Percentiles rank a stretch among this genome's conserved stretches.
Conservation (phyloP, 2,329 filamentous ascomycete species). For the Xylariomycetidae sp. region DNA sequence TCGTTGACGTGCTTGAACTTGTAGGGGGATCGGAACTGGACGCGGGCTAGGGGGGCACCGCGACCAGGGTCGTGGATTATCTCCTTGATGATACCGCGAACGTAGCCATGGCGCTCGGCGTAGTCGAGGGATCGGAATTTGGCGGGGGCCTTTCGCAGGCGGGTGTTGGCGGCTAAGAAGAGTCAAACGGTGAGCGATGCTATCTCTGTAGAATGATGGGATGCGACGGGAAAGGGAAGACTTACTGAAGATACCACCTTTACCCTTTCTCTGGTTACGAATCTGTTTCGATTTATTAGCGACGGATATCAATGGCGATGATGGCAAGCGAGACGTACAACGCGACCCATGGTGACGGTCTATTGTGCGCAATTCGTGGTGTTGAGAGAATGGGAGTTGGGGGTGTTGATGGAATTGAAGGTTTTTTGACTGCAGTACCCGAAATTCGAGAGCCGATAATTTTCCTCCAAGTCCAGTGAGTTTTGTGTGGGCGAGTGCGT, state of each 20-base stretch:
- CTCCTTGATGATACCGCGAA: constrained; percentile 96
- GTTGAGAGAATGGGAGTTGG: constrained; percentile 17
- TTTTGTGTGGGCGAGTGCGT: constrained; percentile 31
- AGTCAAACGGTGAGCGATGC: constrained; percentile 14
- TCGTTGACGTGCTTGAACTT: constrained; percentile 95
- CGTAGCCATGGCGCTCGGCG: constrained; percentile 95
- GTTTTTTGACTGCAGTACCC: constrained; percentile 19
- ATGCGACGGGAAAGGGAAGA: constrained; percentile 8
- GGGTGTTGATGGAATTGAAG: constrained; percentile 15
- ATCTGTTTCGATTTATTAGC: constrained; percentile 34
- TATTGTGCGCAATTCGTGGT: constrained; percentile 28
- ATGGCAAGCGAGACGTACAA: constrained; percentile 23
- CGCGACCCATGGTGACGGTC: constrained; percentile 32
- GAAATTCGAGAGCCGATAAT: constrained; percentile 26
- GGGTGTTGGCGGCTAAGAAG: constrained; percentile 68
- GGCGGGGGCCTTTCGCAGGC: constrained; percentile 90
- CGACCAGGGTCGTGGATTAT: constrained; percentile 99
- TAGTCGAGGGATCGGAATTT: constrained; percentile 97
- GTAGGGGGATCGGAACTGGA: constrained; percentile 97
- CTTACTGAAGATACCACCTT: constrained; percentile 32
- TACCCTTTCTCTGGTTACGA: constrained; percentile 53
- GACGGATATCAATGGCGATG: background rate
- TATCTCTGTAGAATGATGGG: constrained; percentile 2
- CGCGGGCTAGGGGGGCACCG: constrained; percentile 95
- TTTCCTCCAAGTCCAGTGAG: constrained; percentile 22